Evolutionary conservation across 176 grass and related monocot species (phyloP), one percentile per base, ranked within the genome.

Genomic region (Dactylis glomerata): DNA sequence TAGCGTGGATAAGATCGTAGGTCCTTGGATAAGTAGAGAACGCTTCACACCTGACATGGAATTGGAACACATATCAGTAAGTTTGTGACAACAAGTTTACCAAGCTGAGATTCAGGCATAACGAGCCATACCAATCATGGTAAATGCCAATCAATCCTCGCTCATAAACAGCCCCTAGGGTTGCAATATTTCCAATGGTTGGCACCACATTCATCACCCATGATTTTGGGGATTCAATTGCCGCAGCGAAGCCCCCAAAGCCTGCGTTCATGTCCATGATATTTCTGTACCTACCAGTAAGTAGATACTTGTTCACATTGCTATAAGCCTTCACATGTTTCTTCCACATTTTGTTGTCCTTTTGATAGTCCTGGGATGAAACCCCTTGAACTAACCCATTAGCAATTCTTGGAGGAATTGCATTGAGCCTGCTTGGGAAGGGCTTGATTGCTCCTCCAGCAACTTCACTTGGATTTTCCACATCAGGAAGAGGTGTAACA

Each of bases 161-260:
- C 70, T 97, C 89, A 55, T 97, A 97, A 71, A 97, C 81, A 87
- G 90, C 94, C 37, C 92, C 89, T 47, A 97, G 84, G 62, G 81
- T 93, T 37, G 88, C 61, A 12, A 89, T 76, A 79, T 90, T 87
- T 5, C 82, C 80, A 62, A 90, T 84, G 32, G 94, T 92, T 10
- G 94, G 92, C 55, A 97, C 92, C 10, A 88, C 92, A 88, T 97
- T 97, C 94, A 97, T 97, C 58, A 97, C 94, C 94, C 94, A 97
- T 22, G 84, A 91, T 87, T 93, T 90, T 1, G 79, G 85, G 40
- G 94, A 94, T 55, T 94, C 92, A 0, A 94, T 97, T 13, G 87
- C 87, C 1, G 94, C 94, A 44, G 94, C 94, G 11, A 97, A 97
- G 1, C 92, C 88, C 5, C 94, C 94, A 2, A 90, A 78, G n/a